Conservation (phyloP, 2,329 filamentous ascomycete species). For the Chaetoscypha palmicola region DNA sequence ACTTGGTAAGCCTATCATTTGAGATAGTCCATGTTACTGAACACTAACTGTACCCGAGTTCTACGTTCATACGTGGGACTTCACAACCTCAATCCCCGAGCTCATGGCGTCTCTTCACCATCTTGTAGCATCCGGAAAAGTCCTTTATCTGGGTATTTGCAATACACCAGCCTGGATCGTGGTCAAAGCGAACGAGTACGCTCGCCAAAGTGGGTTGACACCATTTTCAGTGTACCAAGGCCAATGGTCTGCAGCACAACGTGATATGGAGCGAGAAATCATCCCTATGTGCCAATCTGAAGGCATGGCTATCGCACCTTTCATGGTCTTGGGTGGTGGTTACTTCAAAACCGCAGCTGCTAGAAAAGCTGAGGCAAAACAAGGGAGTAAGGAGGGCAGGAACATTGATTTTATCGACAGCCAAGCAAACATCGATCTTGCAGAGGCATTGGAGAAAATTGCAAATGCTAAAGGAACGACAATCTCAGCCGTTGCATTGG, state of each 20-base stretch:
- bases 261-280: conserved; percentile 56
- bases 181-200: conserved; percentile 55
- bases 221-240: conserved; percentile 65
- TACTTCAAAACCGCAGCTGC: conserved; percentile 40
- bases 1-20: too few relatives aligned
- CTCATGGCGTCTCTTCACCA: conserved; percentile 59
- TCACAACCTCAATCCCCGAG: conserved; percentile 52
- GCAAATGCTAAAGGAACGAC: conserved; percentile 46
- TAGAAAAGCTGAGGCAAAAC: conserved; percentile 36
- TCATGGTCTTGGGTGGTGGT: conserved; percentile 42
- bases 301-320: conserved; percentile 49
- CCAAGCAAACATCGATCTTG: conserved; percentile 42
- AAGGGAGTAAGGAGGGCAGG: conserved; percentile 29
- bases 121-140: conserved; percentile 51
- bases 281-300: conserved; percentile 50
- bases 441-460: conserved; percentile 51
- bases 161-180: conserved; percentile 65
- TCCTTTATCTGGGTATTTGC: conserved; percentile 58
- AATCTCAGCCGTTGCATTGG: conserved; percentile 47
- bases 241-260: conserved; percentile 48
- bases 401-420: neutral
- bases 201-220: conserved; percentile 57
- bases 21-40: too few relatives aligned
- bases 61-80: conserved; percentile 39
- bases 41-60: too few relatives aligned